phyloP scores from a whole-genome alignment of 2,329 filamentous ascomycete species.

The Cordyceps tenuipes region DNA sequence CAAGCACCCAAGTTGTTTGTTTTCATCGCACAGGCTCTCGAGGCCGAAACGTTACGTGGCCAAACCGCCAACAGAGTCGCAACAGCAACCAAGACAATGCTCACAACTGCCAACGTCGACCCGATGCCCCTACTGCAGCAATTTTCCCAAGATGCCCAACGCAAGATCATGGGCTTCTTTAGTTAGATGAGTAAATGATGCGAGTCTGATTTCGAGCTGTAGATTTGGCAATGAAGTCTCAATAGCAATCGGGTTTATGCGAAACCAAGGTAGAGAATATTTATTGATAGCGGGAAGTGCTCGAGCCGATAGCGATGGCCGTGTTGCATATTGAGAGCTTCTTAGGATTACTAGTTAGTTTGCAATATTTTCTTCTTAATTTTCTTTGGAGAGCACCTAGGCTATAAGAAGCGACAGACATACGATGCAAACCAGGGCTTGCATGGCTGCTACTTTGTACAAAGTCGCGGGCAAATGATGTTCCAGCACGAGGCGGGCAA shows the following conservation, averaged over 20 bases:
- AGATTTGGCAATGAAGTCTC: background rate
- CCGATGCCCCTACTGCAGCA: constrained; percentile 66
- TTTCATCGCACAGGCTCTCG: constrained; percentile 78
- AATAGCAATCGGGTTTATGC: background rate
- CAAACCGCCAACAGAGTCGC: constrained; percentile 73
- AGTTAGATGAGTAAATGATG: constrained; percentile 34
- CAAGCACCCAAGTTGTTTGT: constrained; percentile 78
- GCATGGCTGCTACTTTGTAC: too few relatives aligned
- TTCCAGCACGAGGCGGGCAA: too few relatives aligned
- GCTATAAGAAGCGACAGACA: background rate
- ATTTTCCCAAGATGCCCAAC: constrained; percentile 72
- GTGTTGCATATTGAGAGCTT: constrained; percentile 6
- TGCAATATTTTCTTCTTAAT: background rate
- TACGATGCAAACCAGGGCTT: background rate
- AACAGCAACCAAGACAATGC: constrained; percentile 66
- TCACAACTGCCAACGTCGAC: constrained; percentile 66
- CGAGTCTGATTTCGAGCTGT: background rate
- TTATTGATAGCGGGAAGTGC: background rate
- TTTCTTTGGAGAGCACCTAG: background rate
- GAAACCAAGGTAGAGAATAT: constrained; percentile 2
- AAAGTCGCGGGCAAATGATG: too few relatives aligned
- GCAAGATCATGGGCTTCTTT: constrained; percentile 72
- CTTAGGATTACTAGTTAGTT: constrained; percentile 3
- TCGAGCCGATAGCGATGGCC: background rate
- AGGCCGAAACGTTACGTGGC: constrained; percentile 82